Conservation (phyloP, 2,329 filamentous ascomycete genomes). For the Aspergillus ochraceoroseus region DNA sequence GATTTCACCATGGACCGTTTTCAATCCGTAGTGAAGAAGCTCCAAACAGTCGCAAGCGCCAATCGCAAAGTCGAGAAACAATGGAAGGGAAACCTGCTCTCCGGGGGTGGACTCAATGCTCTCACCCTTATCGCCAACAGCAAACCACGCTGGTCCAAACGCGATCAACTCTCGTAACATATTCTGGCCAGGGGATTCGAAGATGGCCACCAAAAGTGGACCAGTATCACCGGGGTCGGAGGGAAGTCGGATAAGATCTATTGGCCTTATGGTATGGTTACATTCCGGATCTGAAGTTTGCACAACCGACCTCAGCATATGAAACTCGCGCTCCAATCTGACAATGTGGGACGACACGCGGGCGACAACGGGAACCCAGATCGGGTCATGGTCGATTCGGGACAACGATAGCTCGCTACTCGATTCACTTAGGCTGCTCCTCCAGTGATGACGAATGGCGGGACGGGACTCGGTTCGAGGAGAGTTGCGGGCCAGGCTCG, state of each 20-base stretch:
- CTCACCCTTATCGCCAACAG: constrained; percentile 48
- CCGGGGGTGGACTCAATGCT: constrained; percentile 49
- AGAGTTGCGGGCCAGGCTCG: constrained; percentile 42
- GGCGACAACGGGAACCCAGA: constrained; percentile 65
- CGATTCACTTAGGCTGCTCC: constrained; percentile 50
- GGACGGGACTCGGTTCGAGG: constrained; percentile 41
- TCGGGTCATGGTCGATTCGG: constrained; percentile 37
- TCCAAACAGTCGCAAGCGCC: constrained; percentile 82
- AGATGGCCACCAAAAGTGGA: constrained; percentile 72
- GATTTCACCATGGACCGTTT: constrained; percentile 85
- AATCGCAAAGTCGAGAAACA: constrained; percentile 86
- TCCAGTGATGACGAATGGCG: constrained; percentile 43
- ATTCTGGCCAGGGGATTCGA: constrained; percentile 71
- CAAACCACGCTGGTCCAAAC: constrained; percentile 71
- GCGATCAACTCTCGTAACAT: constrained; percentile 66
- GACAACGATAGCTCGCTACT: constrained; percentile 43
- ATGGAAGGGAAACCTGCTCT: constrained; percentile 62
- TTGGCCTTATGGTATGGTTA: constrained; percentile 70
- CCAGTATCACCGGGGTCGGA: constrained; percentile 64
- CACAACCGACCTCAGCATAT: constrained; percentile 70
- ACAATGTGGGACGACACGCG: constrained; percentile 76
- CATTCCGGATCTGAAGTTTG: constrained; percentile 66
- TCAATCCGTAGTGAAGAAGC: constrained; percentile 81
- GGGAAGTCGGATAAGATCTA: constrained; percentile 71
- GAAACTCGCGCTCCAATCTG: constrained; percentile 80